phyloP scores from a whole-genome alignment of 768 basidiomycete genomes.

The Leccinum fibrillosum region DNA sequence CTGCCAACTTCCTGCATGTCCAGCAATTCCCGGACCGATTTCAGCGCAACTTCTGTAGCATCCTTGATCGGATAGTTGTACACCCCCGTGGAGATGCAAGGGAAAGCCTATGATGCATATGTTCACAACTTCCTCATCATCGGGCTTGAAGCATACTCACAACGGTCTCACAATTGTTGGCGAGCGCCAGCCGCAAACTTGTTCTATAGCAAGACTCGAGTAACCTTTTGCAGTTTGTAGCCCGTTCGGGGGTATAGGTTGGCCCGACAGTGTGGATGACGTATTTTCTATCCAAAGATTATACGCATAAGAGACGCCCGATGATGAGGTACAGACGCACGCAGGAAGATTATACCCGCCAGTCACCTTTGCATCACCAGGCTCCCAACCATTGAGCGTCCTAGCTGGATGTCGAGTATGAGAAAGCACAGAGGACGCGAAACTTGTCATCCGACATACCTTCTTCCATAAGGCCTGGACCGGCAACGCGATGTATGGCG shows the following conservation, averaged over 20 bases:
- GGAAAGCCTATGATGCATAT: constrained; percentile 57
- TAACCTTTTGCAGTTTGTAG: constrained; percentile 45
- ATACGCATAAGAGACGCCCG: not conserved
- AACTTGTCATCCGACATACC: constrained; percentile 42
- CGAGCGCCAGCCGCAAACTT: constrained; percentile 59
- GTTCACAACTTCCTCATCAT: not conserved
- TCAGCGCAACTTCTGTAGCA: constrained; percentile 70
- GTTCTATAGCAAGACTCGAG: constrained; percentile 67
- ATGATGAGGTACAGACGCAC: constrained; percentile 41
- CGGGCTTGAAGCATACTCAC: constrained; percentile 35
- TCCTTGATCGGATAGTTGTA: constrained; percentile 75
- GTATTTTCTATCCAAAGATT: constrained; percentile 62
- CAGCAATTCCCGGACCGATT: constrained; percentile 52
- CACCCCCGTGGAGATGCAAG: constrained; percentile 74
- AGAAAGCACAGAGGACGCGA: not conserved
- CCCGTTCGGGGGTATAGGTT: constrained; percentile 41
- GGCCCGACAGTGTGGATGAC: constrained; percentile 86
- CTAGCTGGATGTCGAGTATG: constrained; percentile 56
- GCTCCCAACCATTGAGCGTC: constrained; percentile 60
- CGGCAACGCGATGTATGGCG: constrained; percentile 77
- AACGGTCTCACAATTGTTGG: constrained; percentile 59
- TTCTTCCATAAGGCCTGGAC: constrained; percentile 60
- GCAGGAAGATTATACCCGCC: constrained; percentile 72
- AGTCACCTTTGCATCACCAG: constrained; percentile 79
- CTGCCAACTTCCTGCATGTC: constrained; percentile 47